phyloP scores from a whole-genome alignment of 176 grass and related monocot genomes.

The Aegilops tauschii region DNA sequence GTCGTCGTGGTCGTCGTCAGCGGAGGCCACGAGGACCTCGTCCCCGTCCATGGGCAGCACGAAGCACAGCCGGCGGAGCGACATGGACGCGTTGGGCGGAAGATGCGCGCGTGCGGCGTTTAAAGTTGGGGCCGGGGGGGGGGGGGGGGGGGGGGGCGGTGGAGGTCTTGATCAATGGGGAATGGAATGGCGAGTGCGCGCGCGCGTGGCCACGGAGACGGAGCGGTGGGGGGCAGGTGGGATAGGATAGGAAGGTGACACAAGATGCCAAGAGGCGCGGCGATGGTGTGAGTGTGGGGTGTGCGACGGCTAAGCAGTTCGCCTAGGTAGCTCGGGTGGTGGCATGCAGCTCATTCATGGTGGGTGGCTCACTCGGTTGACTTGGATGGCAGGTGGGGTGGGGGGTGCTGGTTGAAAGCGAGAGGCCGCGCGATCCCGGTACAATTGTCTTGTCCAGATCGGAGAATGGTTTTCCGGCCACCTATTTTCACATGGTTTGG shows the following conservation, averaged over 20 bases:
- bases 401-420: not conserved
- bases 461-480: not conserved
- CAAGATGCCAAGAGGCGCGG: not conserved
- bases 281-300: not conserved
- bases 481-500: not conserved
- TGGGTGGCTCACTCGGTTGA: slow-evolving; percentile 35
- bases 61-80: slow-evolving; percentile 28
- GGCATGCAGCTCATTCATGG: not conserved
- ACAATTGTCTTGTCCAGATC: not conserved
- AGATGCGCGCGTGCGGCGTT: not conserved
- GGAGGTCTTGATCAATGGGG: slow-evolving; percentile 2
- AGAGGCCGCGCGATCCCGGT: not conserved
- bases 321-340: not conserved
- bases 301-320: not conserved
- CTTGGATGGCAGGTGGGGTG: not conserved
- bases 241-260: not conserved
- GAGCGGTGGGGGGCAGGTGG: not conserved
- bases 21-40: not conserved
- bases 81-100: slow-evolving; percentile 19
- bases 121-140: not conserved
- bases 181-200: not conserved
- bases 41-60: slow-evolving; percentile 42
- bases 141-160: not conserved
- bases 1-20: not conserved
- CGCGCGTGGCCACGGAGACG: not conserved